phyloP scores from a whole-genome alignment of 1,284 basidiomycete genomes.

The Salmacisia buchloeana region DNA sequence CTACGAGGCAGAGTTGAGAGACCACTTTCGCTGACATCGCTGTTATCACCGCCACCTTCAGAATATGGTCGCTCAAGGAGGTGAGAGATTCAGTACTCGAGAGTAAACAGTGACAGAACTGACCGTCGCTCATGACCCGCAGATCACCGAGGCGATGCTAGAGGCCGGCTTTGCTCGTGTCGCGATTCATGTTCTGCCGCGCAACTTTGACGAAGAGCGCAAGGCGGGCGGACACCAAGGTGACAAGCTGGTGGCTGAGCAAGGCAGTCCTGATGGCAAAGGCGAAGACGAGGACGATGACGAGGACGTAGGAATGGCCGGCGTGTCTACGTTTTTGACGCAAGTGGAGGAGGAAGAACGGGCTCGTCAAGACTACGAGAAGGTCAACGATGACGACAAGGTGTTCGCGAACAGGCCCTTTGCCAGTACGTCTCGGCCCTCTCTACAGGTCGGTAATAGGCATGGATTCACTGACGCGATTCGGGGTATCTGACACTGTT shows the following conservation, averaged over 20 bases:
- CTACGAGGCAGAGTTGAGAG: too few species aligned
- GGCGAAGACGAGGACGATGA: not conserved
- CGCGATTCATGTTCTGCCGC: conserved; percentile 26
- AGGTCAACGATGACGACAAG: conserved; percentile 25
- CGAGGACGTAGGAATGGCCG: conserved; percentile 9
- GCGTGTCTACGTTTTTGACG: conserved; percentile 20
- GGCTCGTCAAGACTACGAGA: conserved; percentile 23
- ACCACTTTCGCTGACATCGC: not conserved
- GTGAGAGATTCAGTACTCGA: conserved; percentile 7
- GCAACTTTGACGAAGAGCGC: conserved; percentile 19
- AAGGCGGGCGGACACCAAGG: too few species aligned
- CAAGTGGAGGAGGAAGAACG: conserved; percentile 31
- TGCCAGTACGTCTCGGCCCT: conserved; percentile 19
- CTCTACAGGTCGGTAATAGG: not conserved
- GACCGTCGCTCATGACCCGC: not conserved
- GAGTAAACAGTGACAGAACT: not conserved
- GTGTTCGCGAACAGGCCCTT: conserved; percentile 30
- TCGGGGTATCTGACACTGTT: not conserved
- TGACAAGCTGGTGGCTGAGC: too few species aligned
- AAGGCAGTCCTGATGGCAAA: too few species aligned
- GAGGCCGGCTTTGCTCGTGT: conserved; percentile 37
- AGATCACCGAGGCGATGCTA: conserved; percentile 35
- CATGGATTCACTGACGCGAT: not conserved
- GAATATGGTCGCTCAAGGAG: conserved; percentile 31
- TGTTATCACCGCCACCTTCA: not conserved